Percentiles rank a stretch among this genome's conserved stretches.
Evolutionary conservation across 2,329 filamentous ascomycete genomes (phyloP).

Genomic region (Hypoxylon sp.): DNA sequence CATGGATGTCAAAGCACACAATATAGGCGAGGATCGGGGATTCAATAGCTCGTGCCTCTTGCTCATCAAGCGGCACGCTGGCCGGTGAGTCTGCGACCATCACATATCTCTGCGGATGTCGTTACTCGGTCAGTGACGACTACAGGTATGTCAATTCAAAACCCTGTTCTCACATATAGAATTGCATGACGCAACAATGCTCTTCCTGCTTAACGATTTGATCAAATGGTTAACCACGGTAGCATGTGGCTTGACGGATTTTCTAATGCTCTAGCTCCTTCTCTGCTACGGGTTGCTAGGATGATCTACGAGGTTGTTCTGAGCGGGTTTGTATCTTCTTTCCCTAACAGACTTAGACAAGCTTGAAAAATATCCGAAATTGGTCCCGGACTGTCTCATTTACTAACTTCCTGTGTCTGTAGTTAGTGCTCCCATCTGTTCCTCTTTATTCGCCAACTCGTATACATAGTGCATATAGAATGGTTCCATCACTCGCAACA

Average conservation of each 20-base stretch:
- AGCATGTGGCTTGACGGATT: conserved; percentile 27
- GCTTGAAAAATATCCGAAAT: neutral
- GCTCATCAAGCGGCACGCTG: conserved; percentile 15
- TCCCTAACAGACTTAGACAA: conserved; percentile 1
- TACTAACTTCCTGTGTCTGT: neutral
- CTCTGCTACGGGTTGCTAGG: neutral
- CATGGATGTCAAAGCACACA: conserved; percentile 17
- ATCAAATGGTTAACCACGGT: conserved; percentile 11
- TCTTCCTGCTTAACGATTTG: conserved; percentile 2
- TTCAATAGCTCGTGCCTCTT: neutral
- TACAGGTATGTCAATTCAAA: conserved; percentile 8
- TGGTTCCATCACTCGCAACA: conserved; percentile 8
- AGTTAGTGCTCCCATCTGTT: neutral
- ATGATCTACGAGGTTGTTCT: conserved; percentile 4
- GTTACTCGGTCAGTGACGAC: conserved; percentile 6
- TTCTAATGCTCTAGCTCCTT: conserved; percentile 4
- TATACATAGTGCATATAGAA: conserved; percentile 6
- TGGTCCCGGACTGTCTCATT: neutral
- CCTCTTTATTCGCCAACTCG: conserved; percentile 3
- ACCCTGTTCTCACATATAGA: neutral
- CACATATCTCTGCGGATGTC: neutral
- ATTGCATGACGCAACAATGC: conserved; percentile 11
- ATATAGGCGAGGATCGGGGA: conserved; percentile 4
- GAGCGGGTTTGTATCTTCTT: neutral
- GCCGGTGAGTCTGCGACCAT: conserved; percentile 10